phyloP scores from a whole-genome alignment of 495 filamentous ascomycete species.

The Xylaria cubensis region DNA sequence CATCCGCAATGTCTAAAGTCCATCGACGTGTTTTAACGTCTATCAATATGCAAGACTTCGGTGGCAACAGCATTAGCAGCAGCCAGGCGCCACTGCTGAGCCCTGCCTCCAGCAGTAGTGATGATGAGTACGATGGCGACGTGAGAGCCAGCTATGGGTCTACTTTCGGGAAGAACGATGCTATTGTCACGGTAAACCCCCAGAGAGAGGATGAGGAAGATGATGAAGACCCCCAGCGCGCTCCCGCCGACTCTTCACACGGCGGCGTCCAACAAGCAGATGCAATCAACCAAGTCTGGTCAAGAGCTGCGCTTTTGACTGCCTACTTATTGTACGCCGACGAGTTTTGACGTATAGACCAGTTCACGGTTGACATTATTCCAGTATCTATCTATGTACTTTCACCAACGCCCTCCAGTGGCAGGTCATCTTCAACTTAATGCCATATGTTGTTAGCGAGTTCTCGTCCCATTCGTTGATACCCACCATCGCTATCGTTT shows the following conservation, averaged over 20 bases:
- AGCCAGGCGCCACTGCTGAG: conserved; percentile 38
- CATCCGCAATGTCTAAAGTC: conserved; percentile 33
- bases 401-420: conserved; percentile 57
- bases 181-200: conserved; percentile 22
- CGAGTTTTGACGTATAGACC: conserved; percentile 23
- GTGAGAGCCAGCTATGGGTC: conserved; percentile 27
- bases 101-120: conserved; percentile 30
- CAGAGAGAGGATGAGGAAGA: conserved; percentile 21
- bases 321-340: conserved; percentile 49
- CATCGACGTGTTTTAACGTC: conserved; percentile 34
- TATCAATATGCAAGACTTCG: conserved; percentile 35
- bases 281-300: conserved; percentile 55
- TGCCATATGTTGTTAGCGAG: conserved; percentile 55
- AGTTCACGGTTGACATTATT: conserved; percentile 7
- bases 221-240: conserved; percentile 10
- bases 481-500: conserved; percentile 56
- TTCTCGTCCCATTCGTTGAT: conserved; percentile 57
- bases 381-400: conserved; percentile 50
- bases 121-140: conserved; percentile 24
- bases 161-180: conserved; percentile 34
- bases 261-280: conserved; percentile 53
- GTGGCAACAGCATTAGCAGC: conserved; percentile 18
- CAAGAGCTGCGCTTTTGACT: conserved; percentile 45
- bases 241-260: conserved; percentile 28
- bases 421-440: conserved; percentile 49